Base-by-base conservation (phyloP, 768 basidiomycete genomes). In the Amanita fuliginea region DNA sequence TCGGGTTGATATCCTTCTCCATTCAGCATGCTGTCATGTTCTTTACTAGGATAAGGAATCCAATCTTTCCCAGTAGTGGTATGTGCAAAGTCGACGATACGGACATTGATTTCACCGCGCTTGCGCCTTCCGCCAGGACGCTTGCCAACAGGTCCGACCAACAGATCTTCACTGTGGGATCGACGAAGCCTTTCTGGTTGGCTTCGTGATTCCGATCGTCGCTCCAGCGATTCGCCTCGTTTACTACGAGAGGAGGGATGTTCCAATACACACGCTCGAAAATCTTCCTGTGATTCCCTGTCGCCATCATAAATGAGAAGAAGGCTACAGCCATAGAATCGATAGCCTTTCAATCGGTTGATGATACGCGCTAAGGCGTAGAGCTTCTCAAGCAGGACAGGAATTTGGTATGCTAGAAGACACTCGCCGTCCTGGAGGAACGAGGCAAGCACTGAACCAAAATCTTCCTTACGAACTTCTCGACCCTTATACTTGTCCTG, bases 251-350 rank as follows among this genome's bases (percentile, higher is more conserved):
- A 79, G 1, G 83, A 75, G 11, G 74, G 78, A 42, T 82, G 73
- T 54, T 89, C 88, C 40, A 76, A 67, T 5, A 74, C 73, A 35
- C 74, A 77, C 9, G 74, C 63, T 14, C 79, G 73, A 61, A 85
- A 82, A 16, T 72, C 74, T 57, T 89, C 84, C 65, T 98, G 96
- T 1, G 80, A 76, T 56, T 93, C 90, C 39, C 71, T 74, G 62
- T 98, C 94, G 36, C 96, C 96, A 61, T 99, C 96, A 64, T 99
- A 99, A 61, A 98, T 95, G 61, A 98, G 78, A 46, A 99, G 80
- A 41, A 99, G 78, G 55, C 88, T 92, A 67, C 95, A 97, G 11
- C 96, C 96, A 62, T 99, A 99, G 67, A 99, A 98, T 43, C 96
- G 81, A 68, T 89, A 99, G n/a, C 96, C 92, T 57, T 85, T 87